These are phyloP conservation scores for Oryza glaberrima DNA, from an alignment of 176 grass and related monocot genomes.

Conservation along the genomic window DNA sequence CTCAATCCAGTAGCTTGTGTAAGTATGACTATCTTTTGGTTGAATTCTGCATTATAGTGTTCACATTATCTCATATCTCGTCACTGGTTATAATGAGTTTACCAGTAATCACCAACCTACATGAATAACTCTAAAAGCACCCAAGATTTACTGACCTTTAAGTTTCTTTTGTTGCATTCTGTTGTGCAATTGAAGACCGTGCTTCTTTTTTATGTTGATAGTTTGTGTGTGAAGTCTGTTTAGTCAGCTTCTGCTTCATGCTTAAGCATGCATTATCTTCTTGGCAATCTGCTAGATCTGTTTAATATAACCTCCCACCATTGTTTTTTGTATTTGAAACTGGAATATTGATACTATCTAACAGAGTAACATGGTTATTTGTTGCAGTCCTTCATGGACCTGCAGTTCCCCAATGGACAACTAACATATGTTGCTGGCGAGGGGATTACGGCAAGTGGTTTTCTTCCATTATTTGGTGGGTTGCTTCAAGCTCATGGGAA, in stretches of 20 bases:
- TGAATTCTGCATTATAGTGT: not conserved
- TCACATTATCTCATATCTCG: not conserved
- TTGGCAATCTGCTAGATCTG: not conserved
- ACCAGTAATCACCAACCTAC: not conserved
- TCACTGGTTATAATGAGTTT: not conserved
- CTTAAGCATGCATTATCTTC: not conserved
- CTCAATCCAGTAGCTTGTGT: conserved; percentile 76
- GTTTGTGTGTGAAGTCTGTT: not conserved
- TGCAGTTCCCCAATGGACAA: conserved; percentile 98
- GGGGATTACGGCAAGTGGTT: conserved; percentile 80
- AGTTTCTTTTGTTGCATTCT: not conserved
- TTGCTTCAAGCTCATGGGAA: conserved; percentile 93
- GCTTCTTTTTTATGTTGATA: not conserved
- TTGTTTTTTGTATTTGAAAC: not conserved
- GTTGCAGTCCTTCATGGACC: conserved; percentile 88
- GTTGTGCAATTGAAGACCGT: not conserved
- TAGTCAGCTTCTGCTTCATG: not conserved
- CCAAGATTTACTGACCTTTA: not conserved
- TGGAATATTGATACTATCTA: conserved; percentile 1
- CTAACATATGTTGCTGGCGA: conserved; percentile 90
- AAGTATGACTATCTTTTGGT: conserved; percentile 35
- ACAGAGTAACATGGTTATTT: conserved; percentile 21
- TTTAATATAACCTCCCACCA: not conserved
- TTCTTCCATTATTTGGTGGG: conserved; percentile 80
- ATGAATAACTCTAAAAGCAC: not conserved